Evolutionary conservation across 225 moss, liverwort and hornwort genomes (phyloP).

Genomic region (Physcomitrellopsis africana): DNA sequence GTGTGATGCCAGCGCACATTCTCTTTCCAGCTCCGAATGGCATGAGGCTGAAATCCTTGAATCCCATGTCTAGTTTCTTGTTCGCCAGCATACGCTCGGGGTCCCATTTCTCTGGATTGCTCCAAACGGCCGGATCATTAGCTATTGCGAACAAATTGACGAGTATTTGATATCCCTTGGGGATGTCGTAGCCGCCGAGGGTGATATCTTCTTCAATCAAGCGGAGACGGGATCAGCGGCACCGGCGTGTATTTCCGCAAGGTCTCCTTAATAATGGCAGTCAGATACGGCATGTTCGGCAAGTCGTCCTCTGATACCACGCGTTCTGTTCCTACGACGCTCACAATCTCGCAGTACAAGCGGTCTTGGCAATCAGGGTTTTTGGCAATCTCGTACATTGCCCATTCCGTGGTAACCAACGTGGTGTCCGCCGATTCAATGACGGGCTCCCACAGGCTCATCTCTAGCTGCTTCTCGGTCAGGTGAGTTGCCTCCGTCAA

Average conservation of each 20-base stretch:
- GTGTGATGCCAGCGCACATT: slow-evolving; percentile 70
- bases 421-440: slow-evolving; percentile 78
- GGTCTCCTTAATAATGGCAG: slow-evolving; percentile 70
- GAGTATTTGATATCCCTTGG: slow-evolving; percentile 60
- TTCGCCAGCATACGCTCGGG: slow-evolving; percentile 51
- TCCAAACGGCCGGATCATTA: slow-evolving; percentile 63
- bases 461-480: slow-evolving; percentile 52
- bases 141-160: slow-evolving; percentile 59
- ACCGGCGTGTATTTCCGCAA: slow-evolving; percentile 59
- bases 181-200: slow-evolving; percentile 65
- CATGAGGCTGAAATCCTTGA: slow-evolving; percentile 63
- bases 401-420: slow-evolving; percentile 68
- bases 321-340: slow-evolving; percentile 55
- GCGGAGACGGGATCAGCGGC: slow-evolving; percentile 60
- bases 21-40: slow-evolving; percentile 83
- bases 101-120: slow-evolving; percentile 61
- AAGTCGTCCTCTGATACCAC: slow-evolving; percentile 74
- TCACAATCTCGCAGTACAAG: slow-evolving; percentile 51
- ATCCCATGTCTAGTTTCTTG: slow-evolving; percentile 52
- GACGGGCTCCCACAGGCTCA: slow-evolving; percentile 78
- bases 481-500: slow-evolving; percentile 53
- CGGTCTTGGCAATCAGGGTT: slow-evolving; percentile 50
- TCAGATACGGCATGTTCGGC: slow-evolving; percentile 53
- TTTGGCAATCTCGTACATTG: slow-evolving; percentile 70
- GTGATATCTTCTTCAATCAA: slow-evolving; percentile 53